A percentile compares a stretch with the other conserved stretches of the same genome.
These are phyloP conservation scores for Isabelozyma gotoi DNA, from an alignment of 805 yeast species.

Conservation along the genomic window DNA sequence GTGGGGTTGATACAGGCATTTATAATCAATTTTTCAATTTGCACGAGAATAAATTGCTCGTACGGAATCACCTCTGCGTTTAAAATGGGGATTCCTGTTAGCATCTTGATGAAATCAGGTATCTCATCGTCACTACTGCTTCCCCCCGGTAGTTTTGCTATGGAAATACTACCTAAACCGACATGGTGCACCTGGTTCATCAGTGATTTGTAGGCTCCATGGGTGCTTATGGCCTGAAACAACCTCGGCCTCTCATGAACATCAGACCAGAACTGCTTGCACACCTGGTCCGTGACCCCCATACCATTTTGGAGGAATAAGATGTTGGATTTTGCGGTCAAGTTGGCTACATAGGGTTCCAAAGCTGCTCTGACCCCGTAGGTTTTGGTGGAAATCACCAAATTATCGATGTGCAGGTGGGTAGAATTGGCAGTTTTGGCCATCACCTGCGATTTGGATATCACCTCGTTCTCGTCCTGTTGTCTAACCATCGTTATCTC, in stretches of 20 bases:
- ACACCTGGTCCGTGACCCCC: conserved; percentile 62
- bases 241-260: conserved; percentile 50
- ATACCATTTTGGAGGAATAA: conserved; percentile 83
- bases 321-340: conserved; percentile 53
- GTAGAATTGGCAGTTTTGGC: conserved; percentile 23
- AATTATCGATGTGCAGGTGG: conserved; percentile 42
- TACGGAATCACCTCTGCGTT: conserved; percentile 32
- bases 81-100: conserved; percentile 21
- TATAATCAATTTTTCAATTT: conserved; percentile 72
- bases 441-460: conserved; percentile 11
- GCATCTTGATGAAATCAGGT: conserved; percentile 19
- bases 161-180: conserved; percentile 63
- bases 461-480: conserved; percentile 13
- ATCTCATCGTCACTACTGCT: conserved; percentile 2
- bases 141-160: conserved; percentile 43
- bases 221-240: conserved; percentile 76
- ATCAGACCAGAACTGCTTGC: conserved; percentile 54
- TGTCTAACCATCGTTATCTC: conserved; percentile 27
- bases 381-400: conserved; percentile 80
- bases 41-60: conserved; percentile 50
- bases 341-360: conserved; percentile 47
- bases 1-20: conserved; percentile 84
- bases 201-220: conserved; percentile 65
- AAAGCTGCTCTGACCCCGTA: conserved; percentile 70
- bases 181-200: conserved; percentile 51